phyloP scores from a whole-genome alignment of 176 grass and related monocot species.

The Zizania latifolia region DNA sequence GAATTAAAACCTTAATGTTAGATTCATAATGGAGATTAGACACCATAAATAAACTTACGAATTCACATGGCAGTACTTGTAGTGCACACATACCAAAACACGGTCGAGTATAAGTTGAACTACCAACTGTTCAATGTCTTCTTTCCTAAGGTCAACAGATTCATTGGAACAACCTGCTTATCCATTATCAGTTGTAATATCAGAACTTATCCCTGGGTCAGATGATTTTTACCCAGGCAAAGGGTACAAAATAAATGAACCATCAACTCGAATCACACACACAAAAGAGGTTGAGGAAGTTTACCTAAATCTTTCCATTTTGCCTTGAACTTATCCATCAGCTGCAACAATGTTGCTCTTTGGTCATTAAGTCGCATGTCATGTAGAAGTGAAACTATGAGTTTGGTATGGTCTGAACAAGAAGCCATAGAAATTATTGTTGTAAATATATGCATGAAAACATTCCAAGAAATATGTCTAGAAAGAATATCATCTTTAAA shows the following conservation, averaged over 20 bases:
- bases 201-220: not conserved
- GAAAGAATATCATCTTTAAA: not conserved
- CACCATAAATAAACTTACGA: not conserved
- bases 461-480: not conserved
- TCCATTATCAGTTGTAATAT: constrained; percentile 20
- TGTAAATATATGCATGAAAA: not conserved
- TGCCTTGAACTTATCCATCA: constrained; percentile 70
- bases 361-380: constrained; percentile 67
- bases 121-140: constrained; percentile 83
- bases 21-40: not conserved
- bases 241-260: not conserved
- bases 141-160: constrained; percentile 68
- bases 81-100: constrained; percentile 64
- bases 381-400: constrained; percentile 50
- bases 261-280: not conserved
- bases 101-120: constrained; percentile 67
- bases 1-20: not conserved
- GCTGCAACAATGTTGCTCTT: constrained; percentile 79
- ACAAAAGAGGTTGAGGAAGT: not conserved
- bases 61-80: not conserved
- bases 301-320: constrained; percentile 68
- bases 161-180: constrained; percentile 47
- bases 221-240: not conserved
- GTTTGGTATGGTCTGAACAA: constrained; percentile 59
- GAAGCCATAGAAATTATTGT: not conserved